A percentile compares a stretch with the other conserved stretches of the same genome.
These are phyloP conservation scores for Calonectria hongkongensis DNA, from an alignment of 2,329 filamentous ascomycete species.

Conservation along the genomic window DNA sequence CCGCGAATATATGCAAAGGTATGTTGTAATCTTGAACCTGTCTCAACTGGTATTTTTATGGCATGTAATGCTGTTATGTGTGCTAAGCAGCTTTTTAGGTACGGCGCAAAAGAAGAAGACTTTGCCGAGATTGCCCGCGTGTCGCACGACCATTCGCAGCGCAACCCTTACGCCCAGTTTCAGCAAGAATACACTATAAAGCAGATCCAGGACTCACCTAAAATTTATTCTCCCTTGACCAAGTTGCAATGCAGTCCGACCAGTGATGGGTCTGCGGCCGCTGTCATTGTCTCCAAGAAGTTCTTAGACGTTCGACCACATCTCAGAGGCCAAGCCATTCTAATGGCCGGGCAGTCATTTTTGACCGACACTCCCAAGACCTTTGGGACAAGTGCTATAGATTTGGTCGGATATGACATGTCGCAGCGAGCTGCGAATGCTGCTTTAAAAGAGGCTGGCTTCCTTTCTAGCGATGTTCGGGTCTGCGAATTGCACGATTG, in stretches of 20 bases:
- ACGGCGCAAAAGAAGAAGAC: slow-evolving; percentile 87
- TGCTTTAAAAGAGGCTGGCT: slow-evolving; percentile 49
- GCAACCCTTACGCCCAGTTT: slow-evolving; percentile 99
- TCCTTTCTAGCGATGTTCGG: slow-evolving; percentile 44
- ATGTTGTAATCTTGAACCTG: slow-evolving; percentile 50
- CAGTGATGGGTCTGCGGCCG: slow-evolving; percentile 92
- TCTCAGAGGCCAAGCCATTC: slow-evolving; percentile 84
- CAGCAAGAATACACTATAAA: slow-evolving; percentile 91
- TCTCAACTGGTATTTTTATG: no score
- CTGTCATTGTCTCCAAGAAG: slow-evolving; percentile 89
- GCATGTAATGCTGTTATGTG: slow-evolving; percentile 7
- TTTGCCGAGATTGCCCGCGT: slow-evolving; percentile 95
- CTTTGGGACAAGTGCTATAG: slow-evolving; percentile 47
- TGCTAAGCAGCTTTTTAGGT: slow-evolving; percentile 67
- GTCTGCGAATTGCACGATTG: slow-evolving; percentile 57
- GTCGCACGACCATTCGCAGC: slow-evolving; percentile 92
- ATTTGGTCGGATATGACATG: slow-evolving; percentile 57
- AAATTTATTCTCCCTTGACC: slow-evolving; percentile 90
- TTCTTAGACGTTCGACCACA: slow-evolving; percentile 92
- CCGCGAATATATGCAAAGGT: slow-evolving; percentile 95
- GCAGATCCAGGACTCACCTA: slow-evolving; percentile 83
- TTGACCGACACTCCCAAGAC: slow-evolving; percentile 27
- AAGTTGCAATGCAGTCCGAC: slow-evolving; percentile 99
- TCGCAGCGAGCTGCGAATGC: slow-evolving; percentile 48
- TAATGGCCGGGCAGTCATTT: slow-evolving; percentile 31